Evolutionary conservation across 2,329 filamentous ascomycete genomes (phyloP).

Genomic region (Gliomastix tumulicola): DNA sequence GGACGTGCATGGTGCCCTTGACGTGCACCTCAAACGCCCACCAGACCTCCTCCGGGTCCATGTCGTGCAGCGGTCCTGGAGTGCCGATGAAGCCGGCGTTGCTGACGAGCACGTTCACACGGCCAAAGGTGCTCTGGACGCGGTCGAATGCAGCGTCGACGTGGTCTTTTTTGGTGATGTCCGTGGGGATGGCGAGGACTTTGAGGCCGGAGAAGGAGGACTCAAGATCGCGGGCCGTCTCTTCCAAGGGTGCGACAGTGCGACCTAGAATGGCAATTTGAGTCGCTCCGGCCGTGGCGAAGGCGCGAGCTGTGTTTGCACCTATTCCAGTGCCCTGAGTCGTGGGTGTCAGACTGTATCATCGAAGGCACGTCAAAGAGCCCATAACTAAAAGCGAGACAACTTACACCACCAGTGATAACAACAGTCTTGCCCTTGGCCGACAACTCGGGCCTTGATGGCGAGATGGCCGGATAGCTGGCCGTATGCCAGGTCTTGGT

Average conservation of each 20-base stretch:
- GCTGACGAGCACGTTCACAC: conserved; percentile 12
- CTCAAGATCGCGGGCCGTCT: neutral
- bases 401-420: conserved; percentile 6
- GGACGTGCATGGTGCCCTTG: conserved; percentile 6
- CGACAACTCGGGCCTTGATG: conserved; percentile 19
- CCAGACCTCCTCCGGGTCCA: conserved; percentile 6
- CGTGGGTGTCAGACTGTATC: neutral
- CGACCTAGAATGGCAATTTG: neutral
- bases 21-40: conserved; percentile 9
- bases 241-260: neutral
- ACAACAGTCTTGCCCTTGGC: conserved; percentile 14
- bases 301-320: conserved; percentile 1
- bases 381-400: neutral
- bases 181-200: neutral
- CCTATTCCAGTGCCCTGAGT: conserved; percentile 8
- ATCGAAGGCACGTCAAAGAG: neutral
- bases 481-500: conserved; percentile 11
- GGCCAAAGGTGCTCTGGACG: conserved; percentile 4
- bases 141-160: neutral
- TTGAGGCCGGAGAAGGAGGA: neutral
- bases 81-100: conserved; percentile 1
- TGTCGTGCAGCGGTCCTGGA: conserved; percentile 6
- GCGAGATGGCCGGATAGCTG: conserved; percentile 19
- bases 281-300: conserved; percentile 4
- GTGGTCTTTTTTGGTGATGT: neutral